A percentile compares a stretch with the other conserved stretches of the same genome.
phyloP scores from a whole-genome alignment of 1,284 basidiomycete genomes.

The Sanguinoderma infundibulare region DNA sequence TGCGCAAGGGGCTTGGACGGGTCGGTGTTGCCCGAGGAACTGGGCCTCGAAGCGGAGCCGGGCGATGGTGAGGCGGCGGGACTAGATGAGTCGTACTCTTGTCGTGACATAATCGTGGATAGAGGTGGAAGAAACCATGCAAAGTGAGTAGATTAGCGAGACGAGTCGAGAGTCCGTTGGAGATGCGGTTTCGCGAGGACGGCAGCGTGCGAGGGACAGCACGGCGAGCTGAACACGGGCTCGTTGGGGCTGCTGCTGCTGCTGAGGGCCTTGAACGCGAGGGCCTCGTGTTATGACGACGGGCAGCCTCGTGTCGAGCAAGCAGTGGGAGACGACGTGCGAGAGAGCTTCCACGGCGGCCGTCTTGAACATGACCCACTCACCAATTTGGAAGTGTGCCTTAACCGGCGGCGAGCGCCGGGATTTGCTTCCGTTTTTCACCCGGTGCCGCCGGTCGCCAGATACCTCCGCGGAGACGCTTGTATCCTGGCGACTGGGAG shows the following conservation, averaged over 20 bases:
- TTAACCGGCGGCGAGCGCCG: conserved; percentile 23
- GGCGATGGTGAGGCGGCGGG: conserved; percentile 33
- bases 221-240: conserved; percentile 35
- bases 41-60: conserved; percentile 33
- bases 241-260: conserved; percentile 33
- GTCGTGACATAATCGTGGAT: conserved; percentile 40
- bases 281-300: conserved; percentile 39
- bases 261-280: conserved; percentile 38
- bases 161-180: conserved; percentile 23
- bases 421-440: conserved; percentile 25
- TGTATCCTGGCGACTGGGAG: background rate
- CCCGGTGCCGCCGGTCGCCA: conserved; percentile 8
- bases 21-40: conserved; percentile 29
- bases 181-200: conserved; percentile 32
- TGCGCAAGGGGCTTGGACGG: conserved; percentile 24
- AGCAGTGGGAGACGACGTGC: conserved; percentile 30
- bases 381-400: conserved; percentile 25
- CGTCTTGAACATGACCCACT: conserved; percentile 29
- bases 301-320: conserved; percentile 39
- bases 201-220: conserved; percentile 29
- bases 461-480: conserved; percentile 12
- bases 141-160: conserved; percentile 31
- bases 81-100: conserved; percentile 33
- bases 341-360: conserved; percentile 14
- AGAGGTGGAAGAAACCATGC: conserved; percentile 31